Evolutionary conservation across 164 flowering plant genomes (phyloP).

Genomic region (Tinospora cordifolia): DNA sequence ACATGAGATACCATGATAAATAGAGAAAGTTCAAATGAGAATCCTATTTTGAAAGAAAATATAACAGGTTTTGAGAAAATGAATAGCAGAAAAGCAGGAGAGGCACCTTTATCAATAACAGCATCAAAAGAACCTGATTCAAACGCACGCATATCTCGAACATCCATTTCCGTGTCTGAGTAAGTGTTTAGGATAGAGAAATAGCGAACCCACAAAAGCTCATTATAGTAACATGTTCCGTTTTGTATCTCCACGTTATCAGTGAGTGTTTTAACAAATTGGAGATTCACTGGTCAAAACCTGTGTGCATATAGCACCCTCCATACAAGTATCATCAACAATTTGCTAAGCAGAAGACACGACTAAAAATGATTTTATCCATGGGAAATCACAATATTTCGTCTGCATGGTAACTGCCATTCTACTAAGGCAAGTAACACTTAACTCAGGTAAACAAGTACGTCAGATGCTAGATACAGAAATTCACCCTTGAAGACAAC

Average conservation of each 20-base stretch:
- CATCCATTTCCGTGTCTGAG: slow-evolving; percentile 66
- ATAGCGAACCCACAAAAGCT: neutral
- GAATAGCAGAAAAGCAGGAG: neutral
- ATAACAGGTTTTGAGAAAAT: neutral
- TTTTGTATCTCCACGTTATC: neutral
- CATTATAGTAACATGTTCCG: neutral
- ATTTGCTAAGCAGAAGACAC: neutral
- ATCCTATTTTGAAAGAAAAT: neutral
- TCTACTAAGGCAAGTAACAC: neutral
- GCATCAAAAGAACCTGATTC: slow-evolving; percentile 53
- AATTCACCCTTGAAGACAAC: neutral
- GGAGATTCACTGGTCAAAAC: neutral
- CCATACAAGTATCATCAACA: neutral
- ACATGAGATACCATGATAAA: slow-evolving; percentile 12
- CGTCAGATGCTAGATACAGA: neutral
- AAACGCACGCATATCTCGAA: slow-evolving; percentile 64
- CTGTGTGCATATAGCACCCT: neutral
- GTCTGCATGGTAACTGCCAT: neutral
- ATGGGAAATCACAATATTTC: neutral
- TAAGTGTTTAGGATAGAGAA: slow-evolving; percentile 18
- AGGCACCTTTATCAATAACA: slow-evolving; percentile 67
- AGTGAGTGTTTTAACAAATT: neutral
- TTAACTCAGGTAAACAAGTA: neutral
- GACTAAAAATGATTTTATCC: too few species aligned
- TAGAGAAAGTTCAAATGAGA: slow-evolving; percentile 3